These are phyloP conservation scores for Aspergillus novoparasiticus DNA, from an alignment of 2,329 filamentous ascomycete species.

Conservation along the genomic window DNA sequence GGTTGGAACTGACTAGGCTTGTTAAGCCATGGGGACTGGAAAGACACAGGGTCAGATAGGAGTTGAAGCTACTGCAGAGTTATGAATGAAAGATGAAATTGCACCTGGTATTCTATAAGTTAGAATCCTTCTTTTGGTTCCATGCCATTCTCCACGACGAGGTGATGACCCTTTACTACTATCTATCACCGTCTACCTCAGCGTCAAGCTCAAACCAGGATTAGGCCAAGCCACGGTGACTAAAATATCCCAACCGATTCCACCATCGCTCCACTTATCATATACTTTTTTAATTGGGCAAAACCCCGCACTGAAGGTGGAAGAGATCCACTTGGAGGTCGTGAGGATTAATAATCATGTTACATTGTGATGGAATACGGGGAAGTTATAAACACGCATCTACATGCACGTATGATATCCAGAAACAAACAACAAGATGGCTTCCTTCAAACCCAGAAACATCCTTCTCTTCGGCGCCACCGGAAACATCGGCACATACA, in stretches of 20 bases:
- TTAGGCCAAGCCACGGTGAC: too few relatives aligned
- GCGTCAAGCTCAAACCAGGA: too few relatives aligned
- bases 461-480: slow-evolving; percentile 29
- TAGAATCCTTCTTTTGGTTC: too few relatives aligned
- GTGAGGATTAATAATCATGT: not conserved
- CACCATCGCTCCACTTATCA: not conserved
- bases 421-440: not conserved
- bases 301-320: not conserved
- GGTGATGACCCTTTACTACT: too few relatives aligned
- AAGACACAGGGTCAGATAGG: too few relatives aligned
- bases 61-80: too few relatives aligned
- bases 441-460: slow-evolving; percentile 7
- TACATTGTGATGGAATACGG: fast-evolving
- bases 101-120: too few relatives aligned
- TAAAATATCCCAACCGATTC: not conserved
- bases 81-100: too few relatives aligned
- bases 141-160: too few relatives aligned
- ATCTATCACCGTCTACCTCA: too few relatives aligned
- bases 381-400: not conserved
- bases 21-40: too few relatives aligned
- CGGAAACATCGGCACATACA: slow-evolving; percentile 40
- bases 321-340: not conserved
- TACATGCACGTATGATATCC: not conserved
- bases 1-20: too few relatives aligned
- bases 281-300: not conserved